phyloP scores from a whole-genome alignment of 1,284 basidiomycete genomes.

The Fomitopsis schrenkii region DNA sequence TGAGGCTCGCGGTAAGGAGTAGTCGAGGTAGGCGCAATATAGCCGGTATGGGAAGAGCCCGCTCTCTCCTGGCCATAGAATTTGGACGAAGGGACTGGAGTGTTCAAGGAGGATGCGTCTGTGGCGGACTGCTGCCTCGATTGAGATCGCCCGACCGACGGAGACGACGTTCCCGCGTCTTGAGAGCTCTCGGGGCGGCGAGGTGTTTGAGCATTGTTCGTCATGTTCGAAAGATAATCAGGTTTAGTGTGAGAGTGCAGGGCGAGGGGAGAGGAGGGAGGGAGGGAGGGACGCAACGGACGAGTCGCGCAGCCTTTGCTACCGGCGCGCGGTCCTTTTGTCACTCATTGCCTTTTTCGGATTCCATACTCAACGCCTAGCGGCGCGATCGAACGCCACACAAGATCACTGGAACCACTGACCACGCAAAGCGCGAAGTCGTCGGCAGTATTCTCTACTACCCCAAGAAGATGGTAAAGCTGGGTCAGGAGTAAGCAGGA shows the following conservation, averaged over 20 bases:
- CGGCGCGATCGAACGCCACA: too few species aligned
- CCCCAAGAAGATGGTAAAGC: too few species aligned
- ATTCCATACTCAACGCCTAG: too few species aligned
- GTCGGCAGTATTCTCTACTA: too few species aligned
- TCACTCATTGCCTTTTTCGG: too few species aligned
- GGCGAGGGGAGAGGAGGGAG: background rate
- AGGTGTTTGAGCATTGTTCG: background rate
- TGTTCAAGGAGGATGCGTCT: background rate
- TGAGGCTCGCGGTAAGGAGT: constrained; percentile 42
- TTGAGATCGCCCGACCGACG: background rate
- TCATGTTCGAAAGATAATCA: background rate
- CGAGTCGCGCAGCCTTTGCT: too few species aligned
- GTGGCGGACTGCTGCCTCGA: background rate
- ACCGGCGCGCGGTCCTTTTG: too few species aligned
- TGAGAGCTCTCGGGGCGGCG: background rate
- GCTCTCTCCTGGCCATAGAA: background rate
- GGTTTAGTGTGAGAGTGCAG: background rate
- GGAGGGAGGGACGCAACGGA: background rate
- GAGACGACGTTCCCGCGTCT: background rate
- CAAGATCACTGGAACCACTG: too few species aligned
- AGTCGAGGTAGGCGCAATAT: constrained; percentile 22
- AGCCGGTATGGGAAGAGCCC: constrained; percentile 30
- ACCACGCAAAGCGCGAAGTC: too few species aligned
- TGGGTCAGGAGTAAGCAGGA: too few species aligned
- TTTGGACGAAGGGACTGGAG: background rate